A percentile compares a stretch with the other conserved stretches of the same genome.
phyloP scores from a whole-genome alignment of 1,284 basidiomycete species.

The Naganishia sp. region DNA sequence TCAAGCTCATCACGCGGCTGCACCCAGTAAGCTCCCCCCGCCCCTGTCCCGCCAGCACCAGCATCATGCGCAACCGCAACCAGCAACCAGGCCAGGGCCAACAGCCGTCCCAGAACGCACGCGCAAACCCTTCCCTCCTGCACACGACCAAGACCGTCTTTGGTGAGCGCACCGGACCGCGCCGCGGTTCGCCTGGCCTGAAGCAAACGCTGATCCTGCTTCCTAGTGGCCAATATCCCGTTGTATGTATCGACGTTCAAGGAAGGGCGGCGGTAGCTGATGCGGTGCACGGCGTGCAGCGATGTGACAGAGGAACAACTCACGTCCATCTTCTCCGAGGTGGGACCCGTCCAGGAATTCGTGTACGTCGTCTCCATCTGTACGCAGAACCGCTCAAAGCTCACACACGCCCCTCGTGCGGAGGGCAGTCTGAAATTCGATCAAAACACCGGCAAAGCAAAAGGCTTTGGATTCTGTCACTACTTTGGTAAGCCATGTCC shows the following conservation, averaged over 20 bases:
- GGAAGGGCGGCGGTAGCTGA: slow-evolving; percentile 1
- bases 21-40: neutral
- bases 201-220: neutral
- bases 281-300: neutral
- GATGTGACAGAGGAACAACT: slow-evolving; percentile 56
- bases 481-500: slow-evolving; percentile 73
- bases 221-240: slow-evolving; percentile 48
- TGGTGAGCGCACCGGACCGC: slow-evolving; percentile 15
- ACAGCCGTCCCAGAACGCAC: slow-evolving; percentile 2
- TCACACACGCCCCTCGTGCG: neutral
- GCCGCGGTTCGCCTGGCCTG: neutral
- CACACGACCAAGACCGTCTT: slow-evolving; percentile 33
- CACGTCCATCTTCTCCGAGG: slow-evolving; percentile 54
- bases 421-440: slow-evolving; percentile 83
- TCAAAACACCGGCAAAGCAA: slow-evolving; percentile 89
- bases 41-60: neutral
- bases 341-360: slow-evolving; percentile 56
- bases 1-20: too few relatives aligned
- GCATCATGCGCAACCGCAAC: slow-evolving; percentile 20
- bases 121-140: neutral
- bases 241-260: slow-evolving; percentile 40
- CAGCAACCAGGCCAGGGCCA: slow-evolving; percentile 11
- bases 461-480: slow-evolving; percentile 97
- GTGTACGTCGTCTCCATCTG: slow-evolving; percentile 42
- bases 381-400: neutral